Evolutionary conservation across 371 early-diverging fungal genomes (phyloP), one percentile per base, ranked within the genome.

Genomic region (Lichtheimia ornata): DNA sequence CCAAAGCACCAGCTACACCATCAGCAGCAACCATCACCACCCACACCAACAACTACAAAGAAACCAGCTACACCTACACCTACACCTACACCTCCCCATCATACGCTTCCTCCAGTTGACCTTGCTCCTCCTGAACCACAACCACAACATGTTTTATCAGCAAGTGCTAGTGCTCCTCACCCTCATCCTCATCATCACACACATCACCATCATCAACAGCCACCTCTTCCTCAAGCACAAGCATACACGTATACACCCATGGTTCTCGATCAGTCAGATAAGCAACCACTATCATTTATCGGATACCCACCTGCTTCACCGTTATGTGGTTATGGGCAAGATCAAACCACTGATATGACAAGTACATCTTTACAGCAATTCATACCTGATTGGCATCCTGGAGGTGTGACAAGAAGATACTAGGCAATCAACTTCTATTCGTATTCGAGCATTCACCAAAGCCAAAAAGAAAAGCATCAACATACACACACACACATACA

Each of bases 301-400:
- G 30, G 40, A 25, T 44, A 56, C 24, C 12, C 57, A 45, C 45
- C 45, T 22, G 40, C 55, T 35, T 12, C 57, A 44, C n/a, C 57
- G 13, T 13, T 18, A 30, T 54, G 49, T 18, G 15, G 44, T 17
- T 53, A 61, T 24, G 49, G 54, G 35, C 40, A 41, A 45, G 59
- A 50, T 17, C 35, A 58, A 20, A 24, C 49, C 22, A 9, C 35
- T 9, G 30, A 58, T 13, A 41, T 20, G 18, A 35, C 47, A 20
- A 27, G 40, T 22, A 18, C 50, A 50, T 58, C 50, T 42, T 35
- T 49, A 49, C 51, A 58, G 41, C 15, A 43, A 13, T 52, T 51
- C 50, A 52, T 41, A 24, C 50, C 60, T 42, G 53, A 59, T 42
- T 59, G 60, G 60, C 60, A 59, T 43, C 60, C 60, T 40, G 60